Evolutionary conservation across 1,284 basidiomycete genomes (phyloP).

Genomic region (Tylopilus sp.): DNA sequence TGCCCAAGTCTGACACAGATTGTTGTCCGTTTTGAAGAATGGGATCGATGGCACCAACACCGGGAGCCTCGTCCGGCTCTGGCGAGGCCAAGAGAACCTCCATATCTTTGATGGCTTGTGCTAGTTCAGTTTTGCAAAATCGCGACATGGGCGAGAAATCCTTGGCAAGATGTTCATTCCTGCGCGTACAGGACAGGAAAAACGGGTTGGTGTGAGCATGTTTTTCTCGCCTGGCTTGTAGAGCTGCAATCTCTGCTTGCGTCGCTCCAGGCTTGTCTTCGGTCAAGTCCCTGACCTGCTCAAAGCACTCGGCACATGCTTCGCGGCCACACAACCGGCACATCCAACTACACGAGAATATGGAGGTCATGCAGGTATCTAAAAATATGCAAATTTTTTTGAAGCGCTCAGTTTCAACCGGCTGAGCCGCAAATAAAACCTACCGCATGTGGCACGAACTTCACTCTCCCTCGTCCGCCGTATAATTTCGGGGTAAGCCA

Average conservation of each 20-base stretch:
- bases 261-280: constrained; percentile 47
- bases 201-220: constrained; percentile 65
- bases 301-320: constrained; percentile 81
- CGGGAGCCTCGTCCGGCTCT: constrained; percentile 27
- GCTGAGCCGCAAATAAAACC: constrained; percentile 27
- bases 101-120: constrained; percentile 65
- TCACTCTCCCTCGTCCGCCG: constrained; percentile 72
- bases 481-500: constrained; percentile 59
- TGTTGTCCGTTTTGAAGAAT: constrained; percentile 20
- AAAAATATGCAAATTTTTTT: constrained; percentile 7
- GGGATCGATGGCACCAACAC: constrained; percentile 24
- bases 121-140: constrained; percentile 65
- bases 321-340: constrained; percentile 89
- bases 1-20: constrained; percentile 1
- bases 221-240: constrained; percentile 53
- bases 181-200: constrained; percentile 66
- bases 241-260: constrained; percentile 44
- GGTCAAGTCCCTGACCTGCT: constrained; percentile 63
- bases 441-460: constrained; percentile 81
- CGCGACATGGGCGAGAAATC: constrained; percentile 81
- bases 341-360: constrained; percentile 88
- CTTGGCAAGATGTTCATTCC: constrained; percentile 60
- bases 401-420: constrained; percentile 6
- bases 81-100: constrained; percentile 43
- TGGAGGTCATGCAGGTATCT: constrained; percentile 92